Evolutionary conservation across 768 basidiomycete genomes (phyloP).

Genomic region (Termitomyces sp.): DNA sequence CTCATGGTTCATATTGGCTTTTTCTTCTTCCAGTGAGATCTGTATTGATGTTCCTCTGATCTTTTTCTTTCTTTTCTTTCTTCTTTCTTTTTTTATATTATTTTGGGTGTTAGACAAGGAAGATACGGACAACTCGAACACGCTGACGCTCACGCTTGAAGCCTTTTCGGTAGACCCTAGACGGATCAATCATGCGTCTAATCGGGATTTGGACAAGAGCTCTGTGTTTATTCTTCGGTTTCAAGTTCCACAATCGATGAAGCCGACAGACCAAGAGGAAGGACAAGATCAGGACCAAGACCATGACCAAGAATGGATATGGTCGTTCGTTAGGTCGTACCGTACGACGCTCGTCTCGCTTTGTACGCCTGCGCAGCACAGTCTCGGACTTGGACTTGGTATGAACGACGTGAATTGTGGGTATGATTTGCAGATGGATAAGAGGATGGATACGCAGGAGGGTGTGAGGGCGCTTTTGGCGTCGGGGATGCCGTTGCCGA

Average conservation of each 20-base stretch:
- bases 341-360: conserved; percentile 37
- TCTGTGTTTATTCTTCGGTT: conserved; percentile 30
- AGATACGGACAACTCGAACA: not conserved
- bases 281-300: conserved; percentile 5
- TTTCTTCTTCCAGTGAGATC: not conserved
- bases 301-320: conserved; percentile 31
- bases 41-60: not conserved
- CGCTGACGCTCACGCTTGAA: conserved; percentile 25
- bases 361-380: conserved; percentile 21
- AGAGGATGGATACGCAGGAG: conserved; percentile 24
- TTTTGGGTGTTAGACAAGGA: too few species aligned
- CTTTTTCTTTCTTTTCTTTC: conserved; percentile 8
- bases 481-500: conserved; percentile 55
- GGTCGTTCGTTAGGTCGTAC: conserved; percentile 48
- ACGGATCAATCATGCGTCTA: conserved; percentile 31
- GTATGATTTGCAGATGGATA: conserved; percentile 16
- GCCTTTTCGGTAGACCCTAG: conserved; percentile 39
- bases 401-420: too few species aligned
- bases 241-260: conserved; percentile 12
- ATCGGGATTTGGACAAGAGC: conserved; percentile 19
- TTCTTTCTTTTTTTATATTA: too few species aligned
- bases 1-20: conserved; percentile 10
- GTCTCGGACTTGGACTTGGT: not conserved
- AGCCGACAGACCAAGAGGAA: not conserved
- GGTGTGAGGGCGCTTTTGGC: conserved; percentile 31